A percentile compares a stretch with the other conserved stretches of the same genome.
Evolutionary conservation across 306 rosid species (phyloP).

Genomic region (Coriaria nepalensis): DNA sequence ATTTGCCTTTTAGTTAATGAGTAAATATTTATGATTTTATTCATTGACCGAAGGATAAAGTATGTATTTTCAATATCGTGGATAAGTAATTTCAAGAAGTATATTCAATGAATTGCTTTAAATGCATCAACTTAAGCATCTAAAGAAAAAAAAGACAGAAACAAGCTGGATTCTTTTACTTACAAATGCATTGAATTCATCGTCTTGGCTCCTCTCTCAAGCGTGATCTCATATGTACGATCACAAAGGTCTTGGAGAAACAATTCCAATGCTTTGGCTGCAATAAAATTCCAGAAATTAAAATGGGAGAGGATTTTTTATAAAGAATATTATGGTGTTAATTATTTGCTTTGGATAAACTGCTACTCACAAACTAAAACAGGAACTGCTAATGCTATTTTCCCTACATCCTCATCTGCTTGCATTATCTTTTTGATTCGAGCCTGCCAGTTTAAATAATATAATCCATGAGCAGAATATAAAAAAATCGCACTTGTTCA

Average conservation of each 20-base stretch:
- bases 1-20: no score
- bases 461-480: slow-evolving; percentile 15
- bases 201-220: slow-evolving; percentile 95
- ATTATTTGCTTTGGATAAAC: slow-evolving; percentile 9
- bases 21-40: no score
- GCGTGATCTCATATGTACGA: slow-evolving; percentile 87
- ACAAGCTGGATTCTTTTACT: slow-evolving; percentile 15
- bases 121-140: background rate
- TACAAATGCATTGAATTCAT: slow-evolving; percentile 93
- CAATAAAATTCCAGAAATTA: slow-evolving; percentile 16
- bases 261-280: slow-evolving; percentile 93
- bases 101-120: background rate
- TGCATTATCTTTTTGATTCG: slow-evolving; percentile 95
- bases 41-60: no score
- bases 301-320: background rate
- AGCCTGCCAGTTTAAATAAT: slow-evolving; percentile 36
- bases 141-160: background rate
- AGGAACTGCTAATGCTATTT: slow-evolving; percentile 90
- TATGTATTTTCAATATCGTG: background rate
- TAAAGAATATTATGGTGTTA: background rate
- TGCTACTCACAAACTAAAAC: slow-evolving; percentile 87
- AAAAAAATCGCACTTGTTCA: background rate
- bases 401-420: slow-evolving; percentile 96
- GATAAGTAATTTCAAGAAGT: background rate
- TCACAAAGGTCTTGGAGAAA: slow-evolving; percentile 98